phyloP scores from a whole-genome alignment of 305 asterid genomes.

The Rubia peregrina region DNA sequence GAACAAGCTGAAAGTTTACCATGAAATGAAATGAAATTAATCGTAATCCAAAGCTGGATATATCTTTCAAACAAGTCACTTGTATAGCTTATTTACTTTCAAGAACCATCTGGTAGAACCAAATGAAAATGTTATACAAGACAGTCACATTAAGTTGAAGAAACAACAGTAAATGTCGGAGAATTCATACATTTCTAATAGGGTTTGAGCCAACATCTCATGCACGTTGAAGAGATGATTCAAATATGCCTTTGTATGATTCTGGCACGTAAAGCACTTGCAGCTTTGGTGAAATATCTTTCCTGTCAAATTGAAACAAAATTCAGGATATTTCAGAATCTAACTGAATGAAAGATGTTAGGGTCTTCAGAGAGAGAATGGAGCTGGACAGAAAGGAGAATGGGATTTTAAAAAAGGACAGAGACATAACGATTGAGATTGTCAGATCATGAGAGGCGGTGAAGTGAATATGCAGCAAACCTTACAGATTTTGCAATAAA shows the following conservation, averaged over 20 bases:
- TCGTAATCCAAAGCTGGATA: no score
- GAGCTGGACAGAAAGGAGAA: not conserved
- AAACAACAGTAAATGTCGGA: constrained; percentile 2
- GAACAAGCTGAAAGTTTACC: no score
- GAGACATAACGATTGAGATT: not conserved
- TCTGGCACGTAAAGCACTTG: constrained; percentile 72
- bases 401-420: not conserved
- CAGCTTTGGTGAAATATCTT: constrained; percentile 64
- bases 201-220: constrained; percentile 89
- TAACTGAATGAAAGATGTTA: constrained; percentile 1
- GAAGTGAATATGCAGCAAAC: not conserved
- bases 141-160: constrained; percentile 6
- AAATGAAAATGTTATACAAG: constrained; percentile 7
- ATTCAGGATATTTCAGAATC: not conserved
- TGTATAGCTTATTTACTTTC: no score
- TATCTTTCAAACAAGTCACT: no score
- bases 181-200: constrained; percentile 63
- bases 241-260: constrained; percentile 81
- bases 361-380: not conserved
- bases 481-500: not conserved
- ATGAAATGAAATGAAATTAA: no score
- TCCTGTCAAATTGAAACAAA: constrained; percentile 36
- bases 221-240: constrained; percentile 86
- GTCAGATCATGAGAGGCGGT: not conserved
- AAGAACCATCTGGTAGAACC: constrained; percentile 20